Conservation (phyloP, 495 filamentous ascomycete species). For the Friedmanniomyces endolithicus region DNA sequence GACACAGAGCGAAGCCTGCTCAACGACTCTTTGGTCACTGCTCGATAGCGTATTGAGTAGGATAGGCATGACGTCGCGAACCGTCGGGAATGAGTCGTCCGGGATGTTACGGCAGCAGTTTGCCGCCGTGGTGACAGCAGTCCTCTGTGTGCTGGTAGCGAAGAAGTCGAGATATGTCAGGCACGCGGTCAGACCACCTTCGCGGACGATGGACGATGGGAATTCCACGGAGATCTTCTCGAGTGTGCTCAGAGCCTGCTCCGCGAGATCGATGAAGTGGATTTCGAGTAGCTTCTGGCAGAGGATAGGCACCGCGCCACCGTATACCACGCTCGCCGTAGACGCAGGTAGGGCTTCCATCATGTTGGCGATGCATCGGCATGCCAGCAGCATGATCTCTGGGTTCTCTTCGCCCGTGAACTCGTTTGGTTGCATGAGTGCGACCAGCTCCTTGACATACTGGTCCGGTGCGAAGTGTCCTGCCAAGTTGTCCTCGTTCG, state of each 20-base stretch:
- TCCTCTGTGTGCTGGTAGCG: slow-evolving; percentile 88
- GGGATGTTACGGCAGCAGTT: slow-evolving; percentile 96
- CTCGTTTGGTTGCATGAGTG: slow-evolving; percentile 81
- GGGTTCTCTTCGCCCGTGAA: slow-evolving; percentile 73
- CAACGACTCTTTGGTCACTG: slow-evolving; percentile 91
- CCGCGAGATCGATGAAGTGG: slow-evolving; percentile 90
- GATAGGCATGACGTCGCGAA: slow-evolving; percentile 90
- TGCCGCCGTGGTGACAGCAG: slow-evolving; percentile 90
- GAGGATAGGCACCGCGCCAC: slow-evolving; percentile 83
- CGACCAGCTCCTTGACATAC: slow-evolving; percentile 89
- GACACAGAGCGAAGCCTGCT: slow-evolving; percentile 91
- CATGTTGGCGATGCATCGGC: slow-evolving; percentile 88
- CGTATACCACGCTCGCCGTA: slow-evolving; percentile 90
- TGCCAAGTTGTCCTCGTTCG: slow-evolving; percentile 91
- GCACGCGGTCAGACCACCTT: slow-evolving; percentile 88
- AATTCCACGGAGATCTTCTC: slow-evolving; percentile 98
- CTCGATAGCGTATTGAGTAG: slow-evolving; percentile 78
- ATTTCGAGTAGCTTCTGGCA: slow-evolving; percentile 92
- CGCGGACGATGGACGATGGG: slow-evolving; percentile 86
- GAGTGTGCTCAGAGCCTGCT: slow-evolving; percentile 91
- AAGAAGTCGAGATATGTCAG: slow-evolving; percentile 95
- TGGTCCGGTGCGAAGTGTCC: slow-evolving; percentile 90
- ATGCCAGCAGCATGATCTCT: slow-evolving; percentile 95
- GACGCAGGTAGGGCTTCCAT: slow-evolving; percentile 95
- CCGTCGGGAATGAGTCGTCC: slow-evolving; percentile 77